phyloP scores from a whole-genome alignment of 2,329 filamentous ascomycete species.

The Colletotrichum sp. region DNA sequence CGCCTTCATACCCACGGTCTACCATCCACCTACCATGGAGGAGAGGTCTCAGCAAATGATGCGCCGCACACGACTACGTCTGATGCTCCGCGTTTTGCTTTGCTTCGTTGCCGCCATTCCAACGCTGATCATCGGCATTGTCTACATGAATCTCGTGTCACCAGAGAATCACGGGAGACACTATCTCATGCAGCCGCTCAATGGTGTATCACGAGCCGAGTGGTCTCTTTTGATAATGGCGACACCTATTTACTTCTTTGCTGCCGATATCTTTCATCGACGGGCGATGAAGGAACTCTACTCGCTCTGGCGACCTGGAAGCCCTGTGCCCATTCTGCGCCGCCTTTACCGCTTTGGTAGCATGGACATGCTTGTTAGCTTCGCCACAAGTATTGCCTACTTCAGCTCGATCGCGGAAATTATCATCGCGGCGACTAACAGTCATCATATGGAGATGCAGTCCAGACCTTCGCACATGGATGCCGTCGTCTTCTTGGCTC shows the following conservation, averaged over 20 bases:
- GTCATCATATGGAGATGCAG: conserved; percentile 38
- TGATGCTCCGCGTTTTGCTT: conserved; percentile 72
- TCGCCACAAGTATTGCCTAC: conserved; percentile 89
- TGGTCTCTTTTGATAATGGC: conserved; percentile 82
- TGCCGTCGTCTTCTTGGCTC: conserved; percentile 87
- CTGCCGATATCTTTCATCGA: conserved; percentile 83
- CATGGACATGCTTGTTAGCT: conserved; percentile 93
- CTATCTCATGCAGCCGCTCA: conserved; percentile 73
- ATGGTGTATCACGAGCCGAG: conserved; percentile 77
- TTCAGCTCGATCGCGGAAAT: conserved; percentile 81
- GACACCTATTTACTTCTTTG: conserved; percentile 86
- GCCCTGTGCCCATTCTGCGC: conserved; percentile 72
- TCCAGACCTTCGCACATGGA: conserved; percentile 80
- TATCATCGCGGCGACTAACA: conserved; percentile 60
- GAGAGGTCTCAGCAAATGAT: conserved; percentile 79
- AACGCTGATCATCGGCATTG: conserved; percentile 84
- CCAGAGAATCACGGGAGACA: conserved; percentile 59
- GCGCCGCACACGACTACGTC: conserved; percentile 69
- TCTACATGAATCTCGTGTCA: conserved; percentile 86
- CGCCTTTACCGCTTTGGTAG: conserved; percentile 91
- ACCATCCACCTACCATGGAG: conserved; percentile 83
- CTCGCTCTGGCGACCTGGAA: conserved; percentile 78
- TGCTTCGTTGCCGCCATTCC: conserved; percentile 76
- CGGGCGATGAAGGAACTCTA: conserved; percentile 80
- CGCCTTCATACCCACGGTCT: conserved; percentile 70